Percentiles rank a stretch among this genome's conserved stretches.
Evolutionary conservation across 495 filamentous ascomycete genomes (phyloP).

Genomic region (Penicillium steckii): DNA sequence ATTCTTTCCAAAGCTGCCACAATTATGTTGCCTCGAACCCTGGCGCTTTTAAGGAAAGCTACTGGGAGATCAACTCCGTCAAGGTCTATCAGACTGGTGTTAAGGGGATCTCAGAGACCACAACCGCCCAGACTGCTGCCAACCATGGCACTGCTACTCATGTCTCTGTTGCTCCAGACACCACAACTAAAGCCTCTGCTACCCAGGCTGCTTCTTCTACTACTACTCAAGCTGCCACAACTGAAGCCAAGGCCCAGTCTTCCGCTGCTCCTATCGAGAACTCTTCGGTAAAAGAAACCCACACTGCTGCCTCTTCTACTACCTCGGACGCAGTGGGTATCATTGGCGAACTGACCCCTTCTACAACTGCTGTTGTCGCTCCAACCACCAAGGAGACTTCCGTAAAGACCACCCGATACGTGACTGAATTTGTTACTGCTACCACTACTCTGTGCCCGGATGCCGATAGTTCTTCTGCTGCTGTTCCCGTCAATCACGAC

Average conservation of each 20-base stretch:
- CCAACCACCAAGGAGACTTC: not conserved
- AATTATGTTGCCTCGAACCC: slow-evolving; percentile 68
- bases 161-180: not conserved
- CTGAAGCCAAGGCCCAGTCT: not conserved
- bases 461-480: not conserved
- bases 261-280: not conserved
- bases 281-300: not conserved
- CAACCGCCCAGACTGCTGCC: slow-evolving; percentile 4
- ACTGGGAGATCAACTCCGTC: slow-evolving; percentile 71
- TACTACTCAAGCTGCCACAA: not conserved
- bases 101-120: slow-evolving; percentile 4
- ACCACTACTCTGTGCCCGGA: slow-evolving; percentile 15
- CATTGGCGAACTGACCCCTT: not conserved
- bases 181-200: not conserved
- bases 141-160: not conserved
- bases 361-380: not conserved
- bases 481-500: not conserved
- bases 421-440: slow-evolving; percentile 15
- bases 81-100: slow-evolving; percentile 55
- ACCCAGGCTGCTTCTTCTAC: not conserved
- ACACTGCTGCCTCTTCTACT: slow-evolving; percentile 2
- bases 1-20: slow-evolving; percentile 52
- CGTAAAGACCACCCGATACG: slow-evolving; percentile 8
- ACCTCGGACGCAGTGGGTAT: slow-evolving; percentile 4
- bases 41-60: slow-evolving; percentile 56